Percentiles rank a stretch among this genome's conserved stretches.
These are phyloP conservation scores for Phytopythium ostracodes DNA, from an alignment of 352 stramenopile genomes.

Conservation along the genomic window DNA sequence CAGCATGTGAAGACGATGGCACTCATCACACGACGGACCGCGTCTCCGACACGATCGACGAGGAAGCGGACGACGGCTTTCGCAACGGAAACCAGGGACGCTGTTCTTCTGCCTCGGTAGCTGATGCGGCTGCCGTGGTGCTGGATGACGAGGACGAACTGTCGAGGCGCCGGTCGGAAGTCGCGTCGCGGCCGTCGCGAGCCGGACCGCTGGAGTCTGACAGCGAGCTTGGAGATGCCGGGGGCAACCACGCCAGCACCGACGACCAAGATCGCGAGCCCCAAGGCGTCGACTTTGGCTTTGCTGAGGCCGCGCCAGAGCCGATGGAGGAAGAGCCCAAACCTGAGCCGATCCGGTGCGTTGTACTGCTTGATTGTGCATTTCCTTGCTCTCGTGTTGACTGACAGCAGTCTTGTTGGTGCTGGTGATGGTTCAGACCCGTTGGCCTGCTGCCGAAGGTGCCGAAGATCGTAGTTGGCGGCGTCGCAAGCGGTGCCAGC, in stretches of 20 bases:
- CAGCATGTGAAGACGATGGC: neutral
- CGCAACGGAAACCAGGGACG: neutral
- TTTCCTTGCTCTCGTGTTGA: neutral
- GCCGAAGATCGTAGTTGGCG: slow-evolving; percentile 57
- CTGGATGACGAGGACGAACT: neutral
- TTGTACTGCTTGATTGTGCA: neutral
- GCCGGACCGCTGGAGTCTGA: neutral
- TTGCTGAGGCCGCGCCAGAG: slow-evolving; percentile 24
- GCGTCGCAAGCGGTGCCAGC: slow-evolving; percentile 28
- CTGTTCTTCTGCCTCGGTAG: neutral
- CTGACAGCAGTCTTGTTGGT: neutral
- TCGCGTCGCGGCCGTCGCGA: neutral
- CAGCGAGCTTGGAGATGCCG: neutral
- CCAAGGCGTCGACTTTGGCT: slow-evolving; percentile 38
- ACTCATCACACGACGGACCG: neutral
- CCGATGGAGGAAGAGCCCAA: neutral
- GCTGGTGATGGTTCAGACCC: slow-evolving; percentile 10
- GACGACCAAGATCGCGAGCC: slow-evolving; percentile 20
- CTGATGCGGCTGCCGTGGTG: neutral
- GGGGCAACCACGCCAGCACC: neutral
- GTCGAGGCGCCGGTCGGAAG: neutral
- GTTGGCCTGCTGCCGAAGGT: slow-evolving; percentile 41
- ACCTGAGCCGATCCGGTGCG: slow-evolving; percentile 2
- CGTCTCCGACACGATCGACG: neutral
- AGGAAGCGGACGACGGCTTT: neutral